A percentile compares a stretch with the other conserved stretches of the same genome.
These are phyloP conservation scores for Gracilaria gracilis DNA, from an alignment of 23 red algal genomes.

Conservation along the genomic window DNA sequence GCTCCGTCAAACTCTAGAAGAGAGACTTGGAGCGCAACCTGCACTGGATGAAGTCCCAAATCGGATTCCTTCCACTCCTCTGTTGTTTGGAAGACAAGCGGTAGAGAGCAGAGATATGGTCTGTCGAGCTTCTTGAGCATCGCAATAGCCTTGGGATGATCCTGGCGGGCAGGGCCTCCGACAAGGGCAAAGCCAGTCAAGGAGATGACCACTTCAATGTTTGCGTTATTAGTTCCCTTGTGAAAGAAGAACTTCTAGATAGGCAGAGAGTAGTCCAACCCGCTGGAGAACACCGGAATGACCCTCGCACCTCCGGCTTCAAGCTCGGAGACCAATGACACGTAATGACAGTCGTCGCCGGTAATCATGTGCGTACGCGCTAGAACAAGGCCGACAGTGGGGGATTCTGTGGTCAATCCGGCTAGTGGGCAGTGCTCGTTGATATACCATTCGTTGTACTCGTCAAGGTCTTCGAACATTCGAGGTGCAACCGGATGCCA, in stretches of 20 bases:
- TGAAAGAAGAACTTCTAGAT: conserved; percentile 95
- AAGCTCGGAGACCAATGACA: conserved; percentile 91
- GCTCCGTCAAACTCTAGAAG: conserved; percentile 98
- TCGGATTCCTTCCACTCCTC: conserved; percentile 96
- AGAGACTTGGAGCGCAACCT: conserved; percentile 96
- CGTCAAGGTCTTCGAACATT: conserved; percentile 95
- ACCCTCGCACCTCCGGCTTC: conserved; percentile 92
- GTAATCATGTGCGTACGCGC: conserved; percentile 97
- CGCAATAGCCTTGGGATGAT: conserved; percentile 96
- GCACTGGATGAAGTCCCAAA: conserved; percentile 97
- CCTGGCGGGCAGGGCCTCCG: conserved; percentile 95
- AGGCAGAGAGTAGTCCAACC: conserved; percentile 92
- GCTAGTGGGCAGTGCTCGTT: conserved; percentile 83
- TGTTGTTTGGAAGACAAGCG: conserved; percentile 97
- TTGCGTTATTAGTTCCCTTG: conserved; percentile 69
- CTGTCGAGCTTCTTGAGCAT: conserved; percentile 85
- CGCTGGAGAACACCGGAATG: conserved; percentile 96
- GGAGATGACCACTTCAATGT: conserved; percentile 91
- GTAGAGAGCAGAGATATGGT: conserved; percentile 96
- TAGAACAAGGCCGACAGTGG: conserved; percentile 88
- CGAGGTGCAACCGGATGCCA: conserved; percentile 96
- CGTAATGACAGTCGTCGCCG: conserved; percentile 99
- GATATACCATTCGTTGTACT: conserved; percentile 94
- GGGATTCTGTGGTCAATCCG: conserved; percentile 62
- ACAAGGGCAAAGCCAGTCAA: conserved; percentile 99